Percentiles rank a stretch among this genome's conserved stretches.
phyloP scores from a whole-genome alignment of 768 basidiomycete genomes.

The Daedaleopsis sinensis region DNA sequence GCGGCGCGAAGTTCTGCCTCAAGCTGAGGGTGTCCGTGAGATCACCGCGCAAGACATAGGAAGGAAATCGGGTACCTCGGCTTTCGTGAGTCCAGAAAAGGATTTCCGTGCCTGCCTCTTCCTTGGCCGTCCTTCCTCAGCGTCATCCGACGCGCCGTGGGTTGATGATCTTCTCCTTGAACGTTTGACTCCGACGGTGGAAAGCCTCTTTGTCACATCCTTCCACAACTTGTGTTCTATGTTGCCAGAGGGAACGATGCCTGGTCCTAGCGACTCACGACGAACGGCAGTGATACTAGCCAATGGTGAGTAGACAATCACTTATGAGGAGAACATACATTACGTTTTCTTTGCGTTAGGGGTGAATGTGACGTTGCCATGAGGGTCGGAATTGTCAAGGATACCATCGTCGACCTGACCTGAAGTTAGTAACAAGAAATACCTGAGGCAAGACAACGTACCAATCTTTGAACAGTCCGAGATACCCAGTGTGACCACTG shows the following conservation, averaged over 20 bases:
- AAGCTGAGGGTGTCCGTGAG: conserved; percentile 28
- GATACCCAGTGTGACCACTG: conserved; percentile 52
- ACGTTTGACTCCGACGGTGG: conserved; percentile 31
- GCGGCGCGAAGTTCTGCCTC: conserved; percentile 33
- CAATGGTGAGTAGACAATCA: conserved; percentile 2
- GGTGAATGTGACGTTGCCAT: conserved; percentile 44
- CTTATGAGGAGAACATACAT: conserved; percentile 17
- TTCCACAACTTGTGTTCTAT: conserved; percentile 45
- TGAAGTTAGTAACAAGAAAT: neutral
- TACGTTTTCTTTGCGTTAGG: conserved; percentile 49
- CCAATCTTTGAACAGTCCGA: conserved; percentile 48
- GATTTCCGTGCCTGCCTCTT: conserved; percentile 29
- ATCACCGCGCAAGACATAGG: neutral
- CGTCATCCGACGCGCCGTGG: conserved; percentile 12
- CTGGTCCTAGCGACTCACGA: conserved; percentile 32
- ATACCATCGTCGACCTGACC: conserved; percentile 48
- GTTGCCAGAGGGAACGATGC: conserved; percentile 29
- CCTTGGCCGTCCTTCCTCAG: conserved; percentile 13
- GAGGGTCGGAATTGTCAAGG: conserved; percentile 37
- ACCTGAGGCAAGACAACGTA: conserved; percentile 25
- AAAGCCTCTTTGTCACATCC: conserved; percentile 34
- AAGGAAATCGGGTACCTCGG: conserved; percentile 37
- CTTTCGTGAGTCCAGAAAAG: conserved; percentile 41
- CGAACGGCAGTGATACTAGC: conserved; percentile 39
- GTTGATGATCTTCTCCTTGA: conserved; percentile 3